phyloP scores from a whole-genome alignment of 163 green algal species.

The Scenedesmus sp. region DNA sequence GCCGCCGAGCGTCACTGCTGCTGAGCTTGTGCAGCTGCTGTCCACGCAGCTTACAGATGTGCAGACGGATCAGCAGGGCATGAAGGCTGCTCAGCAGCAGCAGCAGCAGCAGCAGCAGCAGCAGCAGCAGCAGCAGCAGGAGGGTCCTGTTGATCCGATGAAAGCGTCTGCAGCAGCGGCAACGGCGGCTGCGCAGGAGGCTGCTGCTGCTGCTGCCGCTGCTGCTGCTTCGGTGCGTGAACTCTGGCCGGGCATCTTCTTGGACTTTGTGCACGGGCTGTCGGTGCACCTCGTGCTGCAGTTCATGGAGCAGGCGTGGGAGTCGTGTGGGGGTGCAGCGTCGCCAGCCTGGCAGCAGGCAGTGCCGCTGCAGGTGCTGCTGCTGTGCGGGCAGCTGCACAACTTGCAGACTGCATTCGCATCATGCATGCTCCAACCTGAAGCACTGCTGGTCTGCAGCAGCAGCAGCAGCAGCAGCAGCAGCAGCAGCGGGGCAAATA shows the following conservation, averaged over 20 bases:
- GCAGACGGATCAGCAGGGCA: not conserved
- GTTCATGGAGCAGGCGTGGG: not conserved
- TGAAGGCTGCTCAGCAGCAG: not conserved
- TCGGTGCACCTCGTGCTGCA: not conserved
- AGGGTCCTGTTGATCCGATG: not conserved
- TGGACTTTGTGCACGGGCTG: not conserved
- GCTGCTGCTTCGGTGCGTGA: too few species aligned
- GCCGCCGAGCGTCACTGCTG: not conserved
- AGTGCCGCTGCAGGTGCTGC: constrained; percentile 30
- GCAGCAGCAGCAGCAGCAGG: not conserved
- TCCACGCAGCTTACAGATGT: not conserved
- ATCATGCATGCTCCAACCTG: too few species aligned
- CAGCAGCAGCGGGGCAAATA: not conserved
- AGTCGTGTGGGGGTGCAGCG: not conserved
- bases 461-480: constrained; percentile 14
- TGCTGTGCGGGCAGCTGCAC: not conserved
- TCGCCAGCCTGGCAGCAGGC: not conserved
- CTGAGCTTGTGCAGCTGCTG: not conserved
- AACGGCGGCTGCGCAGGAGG: not conserved
- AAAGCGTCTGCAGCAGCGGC: not conserved
- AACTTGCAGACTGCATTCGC: not conserved
- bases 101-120: not conserved
- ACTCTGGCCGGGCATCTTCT: not conserved
- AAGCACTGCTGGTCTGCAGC: not conserved
- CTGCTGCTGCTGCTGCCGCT: not conserved